Evolutionary conservation across 306 rosid species (phyloP).

Genomic region (Rosa persica): DNA sequence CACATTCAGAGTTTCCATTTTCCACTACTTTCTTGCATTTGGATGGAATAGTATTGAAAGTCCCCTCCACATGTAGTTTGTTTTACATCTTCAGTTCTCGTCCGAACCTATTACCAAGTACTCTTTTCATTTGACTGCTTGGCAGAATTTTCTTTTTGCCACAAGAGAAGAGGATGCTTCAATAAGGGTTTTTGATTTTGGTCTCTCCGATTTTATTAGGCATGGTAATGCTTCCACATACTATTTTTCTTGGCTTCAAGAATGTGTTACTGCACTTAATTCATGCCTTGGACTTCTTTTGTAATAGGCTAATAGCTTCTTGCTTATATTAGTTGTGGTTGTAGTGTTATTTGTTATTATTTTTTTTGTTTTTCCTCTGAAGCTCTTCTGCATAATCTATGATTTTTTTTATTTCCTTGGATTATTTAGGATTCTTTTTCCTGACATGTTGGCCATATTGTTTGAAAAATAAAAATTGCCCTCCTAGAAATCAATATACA

Average conservation of each 20-base stretch:
- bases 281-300: constrained; percentile 23
- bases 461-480: not conserved
- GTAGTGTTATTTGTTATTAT: not conserved
- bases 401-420: not conserved
- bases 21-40: constrained; percentile 1
- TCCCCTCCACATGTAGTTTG: constrained; percentile 10
- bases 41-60: constrained; percentile 13
- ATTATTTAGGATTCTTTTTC: not conserved
- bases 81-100: constrained; percentile 5
- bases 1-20: constrained; percentile 30
- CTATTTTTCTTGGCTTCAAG: constrained; percentile 1
- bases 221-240: constrained; percentile 61
- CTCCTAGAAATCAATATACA: not conserved
- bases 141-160: constrained; percentile 90
- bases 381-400: not conserved
- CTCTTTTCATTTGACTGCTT: constrained; percentile 26
- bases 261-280: constrained; percentile 11
- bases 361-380: not conserved
- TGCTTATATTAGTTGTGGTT: not conserved
- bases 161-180: constrained; percentile 71
- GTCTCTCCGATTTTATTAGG: constrained; percentile 89
- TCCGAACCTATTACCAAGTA: constrained; percentile 22
- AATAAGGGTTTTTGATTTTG: constrained; percentile 90
- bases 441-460: not conserved
- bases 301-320: not conserved